Base-by-base conservation (phyloP, 805 yeast species). In the Candida caryicola region DNA sequence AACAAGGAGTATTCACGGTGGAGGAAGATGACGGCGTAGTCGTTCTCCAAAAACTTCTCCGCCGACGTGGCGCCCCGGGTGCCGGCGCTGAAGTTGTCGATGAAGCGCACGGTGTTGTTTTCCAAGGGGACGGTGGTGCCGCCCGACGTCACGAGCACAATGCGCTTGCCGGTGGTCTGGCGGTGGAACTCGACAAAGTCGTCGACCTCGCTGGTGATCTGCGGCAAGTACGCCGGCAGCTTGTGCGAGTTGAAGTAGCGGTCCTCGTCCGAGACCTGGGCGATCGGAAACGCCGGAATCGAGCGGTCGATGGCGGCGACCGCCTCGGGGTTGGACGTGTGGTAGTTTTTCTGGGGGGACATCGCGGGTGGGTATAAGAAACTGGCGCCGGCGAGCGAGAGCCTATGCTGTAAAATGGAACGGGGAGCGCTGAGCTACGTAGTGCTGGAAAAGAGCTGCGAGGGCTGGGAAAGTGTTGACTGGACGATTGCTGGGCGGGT, bases 81-180 rank as follows among this genome's bases (percentile, higher is more conserved):
- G 17, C 99, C 99, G 17, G 98, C 98, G 47, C 93, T 82, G 60
- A 93, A 93, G 56, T 93, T 93, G 62, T 93, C 99, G 53, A 93
- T 89, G 62, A 93, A 93, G 37, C 99, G 67, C 5, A 93, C 99
- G 0, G 99, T 93, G 56, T 93, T 93, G 62, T 89, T 90, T 55
- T 93, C 99, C 47, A 93, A 68, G 0, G 99, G 99, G 0, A 93
- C 99, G 0, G 97, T 91, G 1, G 99, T 93, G 16, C 99, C 99
- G 17, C 99, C 99, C 6, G 91, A 81, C 0, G 99, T 93, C 3
- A 91, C 95, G 31, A 91, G 65, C 0, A 80, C 98, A 10, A 91
- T 76, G 33, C 73, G 77, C 37, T 72, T 68, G 3, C 67, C 62
- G 3, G 71, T 54, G 26, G 57, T 49, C 10, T 58, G 46, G 17